Conservation (phyloP, 2,329 filamentous ascomycete genomes). For the Helotiales sp. region DNA sequence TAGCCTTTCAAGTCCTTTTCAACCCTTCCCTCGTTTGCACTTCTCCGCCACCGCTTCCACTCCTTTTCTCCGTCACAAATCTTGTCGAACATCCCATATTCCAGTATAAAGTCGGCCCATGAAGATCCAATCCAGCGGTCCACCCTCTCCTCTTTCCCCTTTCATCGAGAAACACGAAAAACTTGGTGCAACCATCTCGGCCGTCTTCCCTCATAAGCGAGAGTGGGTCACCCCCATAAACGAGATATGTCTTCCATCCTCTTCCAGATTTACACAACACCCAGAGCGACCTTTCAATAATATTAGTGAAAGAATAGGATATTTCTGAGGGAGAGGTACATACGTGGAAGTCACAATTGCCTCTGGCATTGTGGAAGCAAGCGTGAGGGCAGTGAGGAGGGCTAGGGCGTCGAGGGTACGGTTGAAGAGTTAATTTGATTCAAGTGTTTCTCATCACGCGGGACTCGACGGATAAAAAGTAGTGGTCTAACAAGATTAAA, state of each 20-base stretch:
- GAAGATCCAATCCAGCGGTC: slow-evolving; percentile 12
- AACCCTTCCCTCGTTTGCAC: background rate
- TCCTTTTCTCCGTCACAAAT: background rate
- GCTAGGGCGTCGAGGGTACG: background rate
- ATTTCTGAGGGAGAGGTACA: slow-evolving; percentile 7
- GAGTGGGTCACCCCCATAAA: slow-evolving; percentile 22
- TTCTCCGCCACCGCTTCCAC: background rate
- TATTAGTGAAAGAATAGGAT: slow-evolving; percentile 12
- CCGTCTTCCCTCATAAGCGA: slow-evolving; percentile 9
- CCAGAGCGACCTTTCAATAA: slow-evolving; percentile 12
- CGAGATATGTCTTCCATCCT: slow-evolving; percentile 7
- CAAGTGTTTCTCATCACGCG: slow-evolving; percentile 15
- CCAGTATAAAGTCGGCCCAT: slow-evolving; percentile 19
- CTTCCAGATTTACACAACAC: slow-evolving; percentile 6
- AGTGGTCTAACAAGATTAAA: too few relatives aligned
- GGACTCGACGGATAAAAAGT: too few relatives aligned
- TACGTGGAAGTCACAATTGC: slow-evolving; percentile 12
- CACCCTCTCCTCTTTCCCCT: slow-evolving; percentile 1
- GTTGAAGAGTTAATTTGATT: slow-evolving; percentile 4
- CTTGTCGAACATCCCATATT: slow-evolving; percentile 18
- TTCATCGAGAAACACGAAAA: slow-evolving; percentile 15
- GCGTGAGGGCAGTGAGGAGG: slow-evolving; percentile 13
- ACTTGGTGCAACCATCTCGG: slow-evolving; percentile 16
- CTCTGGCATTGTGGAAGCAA: slow-evolving; percentile 18
- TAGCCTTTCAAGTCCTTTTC: background rate